A percentile compares a stretch with the other conserved stretches of the same genome.
phyloP scores from a whole-genome alignment of 768 basidiomycete genomes.

The Suillus luteus region DNA sequence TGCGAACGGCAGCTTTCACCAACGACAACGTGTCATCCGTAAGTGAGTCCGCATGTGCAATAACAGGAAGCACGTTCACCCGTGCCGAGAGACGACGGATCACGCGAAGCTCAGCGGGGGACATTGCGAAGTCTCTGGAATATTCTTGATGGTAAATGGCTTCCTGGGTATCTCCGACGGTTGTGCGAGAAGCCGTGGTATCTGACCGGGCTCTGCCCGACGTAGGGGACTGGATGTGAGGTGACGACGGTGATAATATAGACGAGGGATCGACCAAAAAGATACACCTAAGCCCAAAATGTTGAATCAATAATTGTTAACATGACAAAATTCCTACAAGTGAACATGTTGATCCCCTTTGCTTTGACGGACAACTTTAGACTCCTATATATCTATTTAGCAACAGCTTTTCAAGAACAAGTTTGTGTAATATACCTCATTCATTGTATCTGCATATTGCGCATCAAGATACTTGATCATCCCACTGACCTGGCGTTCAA shows the following conservation, averaged over 20 bases:
- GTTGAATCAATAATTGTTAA: slow-evolving; percentile 17
- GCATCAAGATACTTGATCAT: slow-evolving; percentile 79
- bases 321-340: slow-evolving; percentile 51
- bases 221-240: slow-evolving; percentile 49
- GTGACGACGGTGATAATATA: slow-evolving; percentile 56
- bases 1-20: slow-evolving; percentile 73
- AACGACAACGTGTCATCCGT: slow-evolving; percentile 74
- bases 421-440: slow-evolving; percentile 52
- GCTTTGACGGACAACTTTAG: slow-evolving; percentile 83
- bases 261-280: slow-evolving; percentile 83
- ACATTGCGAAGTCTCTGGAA: slow-evolving; percentile 60
- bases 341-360: slow-evolving; percentile 91
- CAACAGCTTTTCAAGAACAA: slow-evolving; percentile 4
- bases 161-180: slow-evolving; percentile 54
- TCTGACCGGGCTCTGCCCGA: slow-evolving; percentile 66
- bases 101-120: slow-evolving; percentile 76
- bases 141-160: slow-evolving; percentile 52
- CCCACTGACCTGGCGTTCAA: slow-evolving; percentile 75
- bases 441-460: slow-evolving; percentile 86
- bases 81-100: slow-evolving; percentile 74
- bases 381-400: slow-evolving; percentile 55
- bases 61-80: slow-evolving; percentile 79
- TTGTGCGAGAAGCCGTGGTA: slow-evolving; percentile 56
- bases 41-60: slow-evolving; percentile 79
- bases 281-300: slow-evolving; percentile 57